Evolutionary conservation across 768 basidiomycete species (phyloP), one percentile per base, ranked within the genome.

Genomic region (Tylopilus subfusipes): DNA sequence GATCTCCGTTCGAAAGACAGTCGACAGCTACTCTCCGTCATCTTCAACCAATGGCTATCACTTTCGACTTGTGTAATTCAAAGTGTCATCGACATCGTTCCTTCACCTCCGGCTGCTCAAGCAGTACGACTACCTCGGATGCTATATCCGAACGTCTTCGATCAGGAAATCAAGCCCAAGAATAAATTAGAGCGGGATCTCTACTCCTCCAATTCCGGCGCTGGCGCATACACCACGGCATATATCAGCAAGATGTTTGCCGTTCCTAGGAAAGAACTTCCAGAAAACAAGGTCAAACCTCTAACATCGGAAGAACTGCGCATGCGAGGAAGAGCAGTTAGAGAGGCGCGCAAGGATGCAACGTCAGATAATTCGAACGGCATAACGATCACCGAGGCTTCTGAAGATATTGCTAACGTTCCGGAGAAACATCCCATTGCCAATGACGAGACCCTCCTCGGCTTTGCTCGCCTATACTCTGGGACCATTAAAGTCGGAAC

Each of bases 231-330:
- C 53, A 76, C 93, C 13, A 82, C 86, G 16, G 96, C 87, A 7
- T 97, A 94, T 70, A 89, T 98, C 44, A 96, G 92, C 79, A 99
- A 98, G 71, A 99, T 98, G 96, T 98, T 98, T 65, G 93, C 94
- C 1, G 87, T 98, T 0, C 73, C 84, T n/a, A 73, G 70, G 21
- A 82, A 82, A 52, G 88, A 94, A 45, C 74, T 99, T 22, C 96
- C 96, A 0, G 90, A 94, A 66, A 86, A 89, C 70, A 92, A 90
- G 72, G 83, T 83, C 64, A 85, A 78, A 61, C 75, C 80, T 18
- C 63, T 91, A 44, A 91, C 88, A 0, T 88, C 90, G 0, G 93
- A 95, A 33, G 90, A 96, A 63, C 84, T 95, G 82, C 79, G 90
- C 19, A 72, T 74, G 11, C 77, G 79, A 54, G 88, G 85, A 1